phyloP scores from a whole-genome alignment of 2,329 filamentous ascomycete species.

The Aspergillaceae sp. region DNA sequence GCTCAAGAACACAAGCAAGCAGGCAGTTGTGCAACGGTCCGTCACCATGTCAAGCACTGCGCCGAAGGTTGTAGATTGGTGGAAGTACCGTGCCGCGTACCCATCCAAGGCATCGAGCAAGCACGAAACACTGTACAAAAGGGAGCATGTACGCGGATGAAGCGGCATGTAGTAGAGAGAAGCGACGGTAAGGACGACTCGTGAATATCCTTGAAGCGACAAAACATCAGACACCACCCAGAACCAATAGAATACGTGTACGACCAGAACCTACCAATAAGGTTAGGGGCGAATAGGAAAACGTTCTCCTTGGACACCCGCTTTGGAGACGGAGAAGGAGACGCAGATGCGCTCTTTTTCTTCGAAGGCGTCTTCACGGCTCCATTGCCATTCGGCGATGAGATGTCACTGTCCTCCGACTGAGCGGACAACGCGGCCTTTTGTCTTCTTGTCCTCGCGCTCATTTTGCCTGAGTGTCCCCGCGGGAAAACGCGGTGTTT shows the following conservation, averaged over 20 bases:
- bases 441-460: constrained; percentile 32
- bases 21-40: constrained; percentile 92
- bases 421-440: constrained; percentile 26
- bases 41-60: constrained; percentile 99
- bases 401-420: constrained; percentile 24
- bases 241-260: constrained; percentile 1
- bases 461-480: constrained; percentile 19
- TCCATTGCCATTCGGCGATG: constrained; percentile 20
- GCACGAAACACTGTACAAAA: constrained; percentile 82
- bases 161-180: constrained; percentile 99
- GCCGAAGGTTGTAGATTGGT: constrained; percentile 91
- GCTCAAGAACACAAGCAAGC: constrained; percentile 85
- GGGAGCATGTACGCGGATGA: constrained; percentile 88
- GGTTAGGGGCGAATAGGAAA: constrained; percentile 71
- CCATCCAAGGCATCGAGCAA: constrained; percentile 92
- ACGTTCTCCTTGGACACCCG: constrained; percentile 57
- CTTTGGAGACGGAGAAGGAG: constrained; percentile 15
- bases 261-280: constrained; percentile 56
- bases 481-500: background rate
- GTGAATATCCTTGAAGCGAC: constrained; percentile 51
- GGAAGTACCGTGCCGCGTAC: constrained; percentile 74
- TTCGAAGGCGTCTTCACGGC: constrained; percentile 19
- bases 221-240: constrained; percentile 1
- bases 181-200: constrained; percentile 72
- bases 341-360: constrained; percentile 21